phyloP scores from a whole-genome alignment of 163 green algal genomes.

The Scenedesmus sp. region DNA sequence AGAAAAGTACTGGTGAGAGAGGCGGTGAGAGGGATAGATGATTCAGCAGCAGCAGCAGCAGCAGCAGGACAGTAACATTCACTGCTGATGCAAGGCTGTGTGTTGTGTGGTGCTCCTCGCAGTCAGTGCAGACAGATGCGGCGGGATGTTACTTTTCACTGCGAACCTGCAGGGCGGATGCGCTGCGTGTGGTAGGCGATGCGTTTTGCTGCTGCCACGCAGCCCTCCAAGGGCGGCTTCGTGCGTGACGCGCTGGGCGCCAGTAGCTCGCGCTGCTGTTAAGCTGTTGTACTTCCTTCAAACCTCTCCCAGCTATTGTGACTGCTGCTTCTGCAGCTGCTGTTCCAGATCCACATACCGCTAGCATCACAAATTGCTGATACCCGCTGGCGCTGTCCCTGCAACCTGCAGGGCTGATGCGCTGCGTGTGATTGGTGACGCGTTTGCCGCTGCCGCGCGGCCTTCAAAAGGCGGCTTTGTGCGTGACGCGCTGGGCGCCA shows the following conservation, averaged over 20 bases:
- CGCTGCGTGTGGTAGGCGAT: constrained; percentile 59
- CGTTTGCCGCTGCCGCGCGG: constrained; percentile 68
- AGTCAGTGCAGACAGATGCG: no score
- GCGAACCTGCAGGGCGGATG: constrained; percentile 4
- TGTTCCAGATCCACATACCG: no score
- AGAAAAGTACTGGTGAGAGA: constrained; percentile 62
- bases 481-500: constrained; percentile 74
- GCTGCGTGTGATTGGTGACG: constrained; percentile 59
- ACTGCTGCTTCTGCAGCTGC: no score
- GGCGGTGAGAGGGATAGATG: no score
- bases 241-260: constrained; percentile 82
- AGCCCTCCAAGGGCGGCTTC: constrained; percentile 78
- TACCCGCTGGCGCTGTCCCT: neutral
- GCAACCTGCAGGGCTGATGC: constrained; percentile 18
- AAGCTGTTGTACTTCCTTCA: no score
- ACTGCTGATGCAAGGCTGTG: no score
- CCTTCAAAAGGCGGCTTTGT: constrained; percentile 85
- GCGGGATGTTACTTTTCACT: no score
- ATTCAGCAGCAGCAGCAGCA: no score
- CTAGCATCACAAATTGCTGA: neutral
- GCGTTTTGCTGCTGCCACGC: constrained; percentile 67
- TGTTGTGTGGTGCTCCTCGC: no score
- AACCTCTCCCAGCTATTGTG: no score
- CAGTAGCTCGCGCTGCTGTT: constrained; percentile 69
- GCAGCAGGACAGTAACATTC: no score